A percentile compares a stretch with the other conserved stretches of the same genome.
Conservation (phyloP, 306 rosid genomes). For the Urtica urens region DNA sequence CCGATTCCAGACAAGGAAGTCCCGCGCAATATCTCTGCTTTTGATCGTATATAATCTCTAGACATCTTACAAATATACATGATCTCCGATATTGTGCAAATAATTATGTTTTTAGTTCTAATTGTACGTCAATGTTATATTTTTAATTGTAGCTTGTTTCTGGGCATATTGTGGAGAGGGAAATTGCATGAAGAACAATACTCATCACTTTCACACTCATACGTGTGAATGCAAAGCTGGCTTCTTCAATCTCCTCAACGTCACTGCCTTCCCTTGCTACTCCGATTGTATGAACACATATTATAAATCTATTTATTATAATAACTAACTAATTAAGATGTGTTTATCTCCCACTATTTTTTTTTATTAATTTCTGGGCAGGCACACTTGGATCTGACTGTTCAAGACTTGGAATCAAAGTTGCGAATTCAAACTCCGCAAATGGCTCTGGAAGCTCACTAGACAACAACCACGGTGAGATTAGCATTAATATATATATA, state of each 20-base stretch:
- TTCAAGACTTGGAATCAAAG: constrained; percentile 58
- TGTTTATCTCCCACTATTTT: not conserved
- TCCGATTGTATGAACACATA: constrained; percentile 39
- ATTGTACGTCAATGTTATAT: not conserved
- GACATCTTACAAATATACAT: too few species aligned
- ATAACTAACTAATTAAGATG: not conserved
- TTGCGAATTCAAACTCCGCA: constrained; percentile 24
- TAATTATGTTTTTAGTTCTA: not conserved
- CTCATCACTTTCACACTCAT: constrained; percentile 28
- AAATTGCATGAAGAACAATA: constrained; percentile 26
- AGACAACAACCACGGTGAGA: constrained; percentile 26
- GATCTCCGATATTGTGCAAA: too few species aligned
- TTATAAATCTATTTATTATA: not conserved
- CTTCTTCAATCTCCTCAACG: constrained; percentile 48
- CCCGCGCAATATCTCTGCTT: constrained; percentile 43
- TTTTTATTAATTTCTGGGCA: constrained; percentile 15
- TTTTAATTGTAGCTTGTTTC: constrained; percentile 44
- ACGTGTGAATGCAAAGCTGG: constrained; percentile 38
- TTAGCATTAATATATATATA: not conserved
- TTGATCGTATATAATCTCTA: constrained; percentile 36
- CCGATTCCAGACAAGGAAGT: constrained; percentile 34
- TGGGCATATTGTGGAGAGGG: constrained; percentile 88
- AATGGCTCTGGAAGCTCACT: not conserved
- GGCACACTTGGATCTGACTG: constrained; percentile 78
- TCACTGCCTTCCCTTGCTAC: constrained; percentile 63